Percentiles rank a stretch among this genome's conserved stretches.
These are phyloP conservation scores for Cystoderma amianthinum DNA, from an alignment of 768 basidiomycete species.

Conservation along the genomic window DNA sequence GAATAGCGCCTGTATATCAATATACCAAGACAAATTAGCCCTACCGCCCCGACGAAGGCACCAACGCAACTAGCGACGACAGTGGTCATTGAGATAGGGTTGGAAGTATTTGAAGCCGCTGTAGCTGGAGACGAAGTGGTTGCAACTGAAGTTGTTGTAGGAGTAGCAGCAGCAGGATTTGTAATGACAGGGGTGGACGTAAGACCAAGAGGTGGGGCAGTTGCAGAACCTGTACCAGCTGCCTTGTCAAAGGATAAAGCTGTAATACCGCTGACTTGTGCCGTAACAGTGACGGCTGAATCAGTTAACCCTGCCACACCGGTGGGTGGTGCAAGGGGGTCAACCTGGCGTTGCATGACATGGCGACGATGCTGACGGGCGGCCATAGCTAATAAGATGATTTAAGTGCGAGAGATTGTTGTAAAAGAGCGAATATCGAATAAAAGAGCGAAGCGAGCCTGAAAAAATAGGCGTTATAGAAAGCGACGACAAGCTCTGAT, in stretches of 20 bases:
- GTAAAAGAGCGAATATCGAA: slow-evolving; percentile 6
- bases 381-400: slow-evolving; percentile 12
- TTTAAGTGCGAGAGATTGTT: slow-evolving; percentile 5
- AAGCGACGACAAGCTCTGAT: not conserved
- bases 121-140: slow-evolving; percentile 9
- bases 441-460: slow-evolving; percentile 15
- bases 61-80: slow-evolving; percentile 62
- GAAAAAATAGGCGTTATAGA: slow-evolving; percentile 4
- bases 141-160: slow-evolving; percentile 9
- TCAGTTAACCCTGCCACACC: slow-evolving; percentile 10
- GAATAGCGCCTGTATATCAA: slow-evolving; percentile 49
- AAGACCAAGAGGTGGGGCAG: slow-evolving; percentile 8
- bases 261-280: slow-evolving; percentile 8
- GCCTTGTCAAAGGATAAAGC: slow-evolving; percentile 11
- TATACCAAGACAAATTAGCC: slow-evolving; percentile 44
- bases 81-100: slow-evolving; percentile 36
- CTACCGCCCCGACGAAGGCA: slow-evolving; percentile 46
- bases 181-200: slow-evolving; percentile 6
- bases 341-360: slow-evolving; percentile 9
- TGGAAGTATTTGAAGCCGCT: slow-evolving; percentile 15
- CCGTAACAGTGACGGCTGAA: slow-evolving; percentile 8
- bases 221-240: slow-evolving; percentile 4
- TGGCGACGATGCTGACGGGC: slow-evolving; percentile 10
- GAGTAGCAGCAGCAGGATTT: slow-evolving; percentile 1
- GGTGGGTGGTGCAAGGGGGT: slow-evolving; percentile 9